These are phyloP conservation scores for Cladorrhinum sp. DNA, from an alignment of 2,329 filamentous ascomycete species.

Conservation along the genomic window DNA sequence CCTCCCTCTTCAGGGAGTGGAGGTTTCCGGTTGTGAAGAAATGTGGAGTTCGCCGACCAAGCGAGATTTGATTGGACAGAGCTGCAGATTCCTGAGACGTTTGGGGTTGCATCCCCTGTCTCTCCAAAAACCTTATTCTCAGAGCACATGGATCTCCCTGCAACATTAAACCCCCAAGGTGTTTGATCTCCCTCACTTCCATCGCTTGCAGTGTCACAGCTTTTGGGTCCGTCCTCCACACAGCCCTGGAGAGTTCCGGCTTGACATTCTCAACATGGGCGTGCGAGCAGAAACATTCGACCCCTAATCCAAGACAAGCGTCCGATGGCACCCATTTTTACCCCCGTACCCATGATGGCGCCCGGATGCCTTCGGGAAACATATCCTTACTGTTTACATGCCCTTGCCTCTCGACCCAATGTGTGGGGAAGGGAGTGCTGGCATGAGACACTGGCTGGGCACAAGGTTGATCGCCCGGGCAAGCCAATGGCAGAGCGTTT, in stretches of 20 bases:
- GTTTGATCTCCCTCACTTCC: slow-evolving; percentile 23
- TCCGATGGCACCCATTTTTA: background rate
- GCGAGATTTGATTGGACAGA: slow-evolving; percentile 15
- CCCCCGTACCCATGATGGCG: background rate
- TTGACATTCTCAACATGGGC: background rate
- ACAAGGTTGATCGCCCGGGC: background rate
- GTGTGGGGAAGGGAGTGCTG: background rate
- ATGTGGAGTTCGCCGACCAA: slow-evolving; percentile 8
- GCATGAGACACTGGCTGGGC: slow-evolving; percentile 12
- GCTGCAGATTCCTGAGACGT: slow-evolving; percentile 13
- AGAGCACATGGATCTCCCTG: slow-evolving; percentile 11
- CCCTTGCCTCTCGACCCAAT: background rate
- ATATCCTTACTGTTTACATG: background rate
- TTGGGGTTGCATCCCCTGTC: slow-evolving; percentile 7
- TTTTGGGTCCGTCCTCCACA: background rate
- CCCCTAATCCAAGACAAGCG: background rate
- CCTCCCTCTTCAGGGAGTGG: background rate
- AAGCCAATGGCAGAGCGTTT: background rate
- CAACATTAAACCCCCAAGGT: slow-evolving; percentile 11
- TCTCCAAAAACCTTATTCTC: slow-evolving; percentile 2
- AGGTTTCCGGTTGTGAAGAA: slow-evolving; percentile 19
- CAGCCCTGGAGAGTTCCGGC: no score
- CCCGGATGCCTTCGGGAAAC: background rate
- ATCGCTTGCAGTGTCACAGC: slow-evolving; percentile 16
- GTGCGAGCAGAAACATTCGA: background rate